A percentile compares a stretch with the other conserved stretches of the same genome.
Conservation (phyloP, 306 rosid genomes). For the Vicia villosa region DNA sequence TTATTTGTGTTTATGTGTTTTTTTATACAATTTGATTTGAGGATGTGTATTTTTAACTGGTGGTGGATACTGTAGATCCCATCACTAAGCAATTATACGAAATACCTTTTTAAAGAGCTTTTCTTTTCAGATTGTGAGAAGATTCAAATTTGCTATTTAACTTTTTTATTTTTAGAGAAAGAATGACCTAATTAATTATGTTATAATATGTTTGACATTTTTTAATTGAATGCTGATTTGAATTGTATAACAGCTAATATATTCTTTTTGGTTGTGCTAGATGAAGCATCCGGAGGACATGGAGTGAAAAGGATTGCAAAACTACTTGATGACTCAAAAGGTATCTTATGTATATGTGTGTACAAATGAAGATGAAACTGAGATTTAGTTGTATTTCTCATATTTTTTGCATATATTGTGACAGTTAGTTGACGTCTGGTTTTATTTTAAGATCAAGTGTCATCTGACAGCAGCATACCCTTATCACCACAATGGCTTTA, state of each 20-base stretch:
- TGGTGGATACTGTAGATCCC: too few species aligned
- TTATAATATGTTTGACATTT: neutral
- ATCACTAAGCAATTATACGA: too few species aligned
- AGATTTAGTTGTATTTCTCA: neutral
- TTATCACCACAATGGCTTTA: slow-evolving; percentile 80
- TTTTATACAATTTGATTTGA: neutral
- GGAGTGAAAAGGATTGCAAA: slow-evolving; percentile 50
- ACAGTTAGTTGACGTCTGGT: slow-evolving; percentile 22
- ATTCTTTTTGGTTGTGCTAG: slow-evolving; percentile 43
- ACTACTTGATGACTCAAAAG: slow-evolving; percentile 55
- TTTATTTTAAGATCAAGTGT: slow-evolving; percentile 57
- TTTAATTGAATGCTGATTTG: slow-evolving; percentile 1
- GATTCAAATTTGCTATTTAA: neutral
- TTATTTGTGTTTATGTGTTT: slow-evolving; percentile 19
- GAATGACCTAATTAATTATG: neutral
- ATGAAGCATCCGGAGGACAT: slow-evolving; percentile 56
- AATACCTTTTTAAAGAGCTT: too few species aligned
- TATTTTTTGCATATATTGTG: neutral
- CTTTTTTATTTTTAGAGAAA: neutral
- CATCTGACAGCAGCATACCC: slow-evolving; percentile 63
- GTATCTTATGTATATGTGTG: slow-evolving; percentile 37
- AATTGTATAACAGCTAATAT: slow-evolving; percentile 14
- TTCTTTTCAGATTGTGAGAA: too few species aligned
- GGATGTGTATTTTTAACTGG: slow-evolving; percentile 5
- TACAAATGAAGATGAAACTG: slow-evolving; percentile 7